These are phyloP conservation scores for Warburgia ugandensis DNA, from an alignment of 164 flowering plant genomes.

Conservation along the genomic window DNA sequence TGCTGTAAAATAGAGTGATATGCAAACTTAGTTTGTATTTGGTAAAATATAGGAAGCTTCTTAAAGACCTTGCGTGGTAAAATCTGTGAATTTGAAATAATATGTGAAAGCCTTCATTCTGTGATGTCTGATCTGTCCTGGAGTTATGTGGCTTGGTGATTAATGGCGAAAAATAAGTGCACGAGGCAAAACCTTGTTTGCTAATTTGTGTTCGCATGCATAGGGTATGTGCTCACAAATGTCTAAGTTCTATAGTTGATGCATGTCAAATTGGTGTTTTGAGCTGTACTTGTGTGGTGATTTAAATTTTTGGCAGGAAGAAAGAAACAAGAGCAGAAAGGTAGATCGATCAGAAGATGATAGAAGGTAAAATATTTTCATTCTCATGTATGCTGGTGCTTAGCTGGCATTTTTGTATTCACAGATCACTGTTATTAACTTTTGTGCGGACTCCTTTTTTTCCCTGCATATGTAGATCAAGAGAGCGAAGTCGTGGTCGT, in stretches of 20 bases:
- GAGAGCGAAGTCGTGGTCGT: conserved; percentile 56
- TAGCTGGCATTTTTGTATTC: not conserved
- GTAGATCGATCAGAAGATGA: conserved; percentile 50
- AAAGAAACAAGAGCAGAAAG: conserved; percentile 62
- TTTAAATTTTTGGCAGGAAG: conserved; percentile 62
- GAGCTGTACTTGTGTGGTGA: not conserved
- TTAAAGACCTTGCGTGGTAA: not conserved
- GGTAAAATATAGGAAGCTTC: not conserved
- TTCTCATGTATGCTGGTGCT: not conserved
- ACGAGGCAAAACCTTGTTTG: not conserved
- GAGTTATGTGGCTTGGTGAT: conserved; percentile 1
- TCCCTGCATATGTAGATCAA: conserved; percentile 42
- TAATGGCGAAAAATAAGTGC: not conserved
- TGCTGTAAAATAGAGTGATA: too few relatives aligned
- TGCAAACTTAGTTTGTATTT: too few relatives aligned
- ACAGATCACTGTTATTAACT: not conserved
- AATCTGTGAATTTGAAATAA: not conserved
- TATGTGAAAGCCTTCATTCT: too few relatives aligned
- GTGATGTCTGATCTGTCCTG: too few relatives aligned
- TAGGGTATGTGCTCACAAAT: too few relatives aligned
- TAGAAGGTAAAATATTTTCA: conserved; percentile 43
- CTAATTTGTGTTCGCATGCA: not conserved
- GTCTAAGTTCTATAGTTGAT: too few relatives aligned
- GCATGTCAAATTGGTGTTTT: not conserved
- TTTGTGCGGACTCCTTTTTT: too few relatives aligned